Evolutionary conservation across 2,329 filamentous ascomycete species (phyloP).

Genomic region (Cordyceps cateniannulata): DNA sequence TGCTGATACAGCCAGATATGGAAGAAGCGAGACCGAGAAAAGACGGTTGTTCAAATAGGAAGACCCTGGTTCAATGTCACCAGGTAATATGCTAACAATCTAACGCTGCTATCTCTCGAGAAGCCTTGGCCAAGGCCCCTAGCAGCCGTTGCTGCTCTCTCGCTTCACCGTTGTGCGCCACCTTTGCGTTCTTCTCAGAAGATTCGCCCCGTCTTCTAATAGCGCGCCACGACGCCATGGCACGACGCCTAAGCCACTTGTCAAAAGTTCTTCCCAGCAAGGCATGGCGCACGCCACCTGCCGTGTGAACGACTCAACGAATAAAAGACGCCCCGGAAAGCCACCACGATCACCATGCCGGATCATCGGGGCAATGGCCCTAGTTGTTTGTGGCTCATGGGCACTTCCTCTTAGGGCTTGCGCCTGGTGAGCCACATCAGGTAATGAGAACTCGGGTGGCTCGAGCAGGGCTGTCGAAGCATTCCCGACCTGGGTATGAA

Average conservation of each 20-base stretch:
- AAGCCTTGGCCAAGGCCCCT: not conserved
- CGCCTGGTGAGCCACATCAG: not conserved
- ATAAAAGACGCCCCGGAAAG: not conserved
- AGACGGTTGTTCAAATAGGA: not conserved
- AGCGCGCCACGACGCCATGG: conserved; percentile 6
- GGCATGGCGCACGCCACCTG: not conserved
- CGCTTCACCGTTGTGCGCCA: not conserved
- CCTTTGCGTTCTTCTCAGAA: not conserved
- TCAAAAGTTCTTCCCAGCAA: conserved; percentile 9
- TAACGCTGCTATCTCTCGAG: not conserved
- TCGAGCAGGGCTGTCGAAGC: not conserved
- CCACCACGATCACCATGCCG: conserved; percentile 9
- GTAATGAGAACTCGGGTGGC: not conserved
- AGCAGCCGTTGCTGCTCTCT: not conserved
- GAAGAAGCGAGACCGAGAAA: not conserved
- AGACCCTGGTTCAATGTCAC: not conserved
- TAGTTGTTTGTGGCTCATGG: conserved; percentile 1
- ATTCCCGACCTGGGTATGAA: not conserved
- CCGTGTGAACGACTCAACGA: conserved; percentile 10
- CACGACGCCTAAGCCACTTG: conserved; percentile 1
- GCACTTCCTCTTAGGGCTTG: not conserved
- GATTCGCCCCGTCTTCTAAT: not conserved
- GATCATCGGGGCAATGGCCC: conserved; percentile 7
- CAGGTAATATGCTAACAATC: not conserved
- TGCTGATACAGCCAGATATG: not conserved